These are phyloP conservation scores for Quercus dentata DNA, from an alignment of 306 rosid species.

Conservation along the genomic window DNA sequence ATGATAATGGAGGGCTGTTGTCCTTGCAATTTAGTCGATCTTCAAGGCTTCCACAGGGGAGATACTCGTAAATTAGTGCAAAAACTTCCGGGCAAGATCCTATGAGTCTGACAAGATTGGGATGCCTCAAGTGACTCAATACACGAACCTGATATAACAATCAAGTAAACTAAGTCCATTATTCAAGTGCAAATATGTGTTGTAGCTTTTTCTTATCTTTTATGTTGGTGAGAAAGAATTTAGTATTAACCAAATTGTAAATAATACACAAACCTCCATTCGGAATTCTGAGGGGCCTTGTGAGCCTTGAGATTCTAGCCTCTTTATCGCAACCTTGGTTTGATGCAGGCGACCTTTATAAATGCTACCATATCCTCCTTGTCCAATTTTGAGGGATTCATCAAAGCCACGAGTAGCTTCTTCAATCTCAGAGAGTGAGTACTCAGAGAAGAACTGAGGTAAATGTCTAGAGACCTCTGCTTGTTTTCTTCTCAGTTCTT, in stretches of 20 bases:
- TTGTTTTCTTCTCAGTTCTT: constrained; percentile 53
- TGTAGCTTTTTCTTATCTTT: no score
- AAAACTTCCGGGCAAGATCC: constrained; percentile 54
- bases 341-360: constrained; percentile 64
- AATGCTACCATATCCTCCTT: constrained; percentile 91
- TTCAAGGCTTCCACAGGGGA: constrained; percentile 52
- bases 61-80: constrained; percentile 50
- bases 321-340: constrained; percentile 83
- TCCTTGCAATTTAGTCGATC: constrained; percentile 50
- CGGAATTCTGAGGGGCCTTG: constrained; percentile 71
- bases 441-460: constrained; percentile 57
- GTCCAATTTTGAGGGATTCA: constrained; percentile 70
- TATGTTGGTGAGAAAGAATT: background rate
- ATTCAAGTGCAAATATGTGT: background rate
- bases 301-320: constrained; percentile 38
- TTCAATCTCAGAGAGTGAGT: constrained; percentile 55
- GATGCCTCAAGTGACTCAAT: constrained; percentile 50
- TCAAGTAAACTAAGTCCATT: background rate
- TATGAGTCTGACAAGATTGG: constrained; percentile 45
- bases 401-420: constrained; percentile 64
- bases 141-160: constrained; percentile 40
- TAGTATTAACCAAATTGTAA: background rate
- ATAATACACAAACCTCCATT: constrained; percentile 40
- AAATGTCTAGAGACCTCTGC: constrained; percentile 42
- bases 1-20: constrained; percentile 46